Evolutionary conservation across 345 rosid genomes (phyloP).

Genomic region (Rhizophora apiculata): DNA sequence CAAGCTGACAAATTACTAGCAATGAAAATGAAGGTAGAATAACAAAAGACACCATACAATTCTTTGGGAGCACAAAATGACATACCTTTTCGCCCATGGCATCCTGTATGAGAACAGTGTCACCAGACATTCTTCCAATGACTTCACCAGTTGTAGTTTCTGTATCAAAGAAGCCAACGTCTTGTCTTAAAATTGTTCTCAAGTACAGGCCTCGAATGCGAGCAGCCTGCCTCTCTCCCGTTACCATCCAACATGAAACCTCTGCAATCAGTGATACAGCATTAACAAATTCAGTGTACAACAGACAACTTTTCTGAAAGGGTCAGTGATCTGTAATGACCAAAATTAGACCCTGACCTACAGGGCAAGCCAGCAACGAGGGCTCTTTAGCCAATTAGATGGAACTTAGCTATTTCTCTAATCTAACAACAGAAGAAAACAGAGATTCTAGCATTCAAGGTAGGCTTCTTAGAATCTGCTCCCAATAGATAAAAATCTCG

Average conservation of each 20-base stretch:
- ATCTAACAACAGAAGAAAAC: no score
- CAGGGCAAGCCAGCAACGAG: no score
- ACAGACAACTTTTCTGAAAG: not conserved
- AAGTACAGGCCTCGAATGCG: conserved; percentile 69
- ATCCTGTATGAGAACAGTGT: conserved; percentile 83
- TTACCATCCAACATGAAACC: conserved; percentile 89
- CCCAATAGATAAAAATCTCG: not conserved
- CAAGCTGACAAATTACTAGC: no score
- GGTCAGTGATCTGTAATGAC: not conserved
- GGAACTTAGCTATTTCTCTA: no score
- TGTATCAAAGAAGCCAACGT: conserved; percentile 73
- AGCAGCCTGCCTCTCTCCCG: conserved; percentile 79
- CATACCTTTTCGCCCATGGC: conserved; percentile 94
- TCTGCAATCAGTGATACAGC: conserved; percentile 35
- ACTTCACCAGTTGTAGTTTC: conserved; percentile 89
- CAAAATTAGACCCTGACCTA: no score
- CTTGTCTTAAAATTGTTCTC: conserved; percentile 80
- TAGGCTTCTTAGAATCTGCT: no score
- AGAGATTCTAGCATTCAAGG: no score
- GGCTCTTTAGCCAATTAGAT: no score
- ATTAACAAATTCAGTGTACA: not conserved
- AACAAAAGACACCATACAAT: not conserved
- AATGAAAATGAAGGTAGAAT: not conserved
- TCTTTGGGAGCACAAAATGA: not conserved
- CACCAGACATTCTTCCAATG: conserved; percentile 90